Evolutionary conservation across 495 filamentous ascomycete genomes (phyloP), one percentile per base, ranked within the genome.

Genomic region (Rhypophila decipiens): DNA sequence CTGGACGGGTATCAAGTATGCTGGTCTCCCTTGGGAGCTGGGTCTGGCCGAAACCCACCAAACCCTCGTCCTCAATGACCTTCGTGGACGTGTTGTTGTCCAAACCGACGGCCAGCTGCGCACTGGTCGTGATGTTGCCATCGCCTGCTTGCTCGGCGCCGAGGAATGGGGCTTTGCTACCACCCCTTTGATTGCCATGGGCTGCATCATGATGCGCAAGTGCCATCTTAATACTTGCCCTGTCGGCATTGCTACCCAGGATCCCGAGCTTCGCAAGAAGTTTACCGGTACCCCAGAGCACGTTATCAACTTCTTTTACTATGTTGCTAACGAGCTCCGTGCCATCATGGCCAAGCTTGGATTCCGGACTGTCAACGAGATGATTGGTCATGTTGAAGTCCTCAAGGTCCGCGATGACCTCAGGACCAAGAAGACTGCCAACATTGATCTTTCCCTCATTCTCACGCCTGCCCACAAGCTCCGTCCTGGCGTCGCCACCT

Each of bases 301-400:
- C 61, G 93, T 96, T 38, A 99, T 99, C 68, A 99, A 99, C 75
- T 99, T 97, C 78, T 99, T 99, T 73, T 99, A 96, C 71, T 99
- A 99, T 58, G 77, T 99, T 39, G 83, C 94, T 51, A 99, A 99
- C 58, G 93, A 99, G 73, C 82, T 99, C 49, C 85, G 93, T 52
- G 90, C 93, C 15, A 96, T 99, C 69, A 97, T 99, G 93, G 91
- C 93, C 23, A 91, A 86, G 66, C 78, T 97, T 55, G 93, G 93
- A 46, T 86, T 96, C 76, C 81, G 93, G 39, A 95, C 86, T 23
- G 82, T 99, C 62, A 99, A 99, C 57, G 93, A 99, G 67, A 97
- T 97, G 93, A 87, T 99, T 56, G 93, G 93, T 18, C 91, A 84
- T 52, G 90, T 87, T 15, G 93, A 99, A 62, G 75, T 85, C 21